phyloP scores from a whole-genome alignment of 305 asterid species.

The Ruellia speciosa region DNA sequence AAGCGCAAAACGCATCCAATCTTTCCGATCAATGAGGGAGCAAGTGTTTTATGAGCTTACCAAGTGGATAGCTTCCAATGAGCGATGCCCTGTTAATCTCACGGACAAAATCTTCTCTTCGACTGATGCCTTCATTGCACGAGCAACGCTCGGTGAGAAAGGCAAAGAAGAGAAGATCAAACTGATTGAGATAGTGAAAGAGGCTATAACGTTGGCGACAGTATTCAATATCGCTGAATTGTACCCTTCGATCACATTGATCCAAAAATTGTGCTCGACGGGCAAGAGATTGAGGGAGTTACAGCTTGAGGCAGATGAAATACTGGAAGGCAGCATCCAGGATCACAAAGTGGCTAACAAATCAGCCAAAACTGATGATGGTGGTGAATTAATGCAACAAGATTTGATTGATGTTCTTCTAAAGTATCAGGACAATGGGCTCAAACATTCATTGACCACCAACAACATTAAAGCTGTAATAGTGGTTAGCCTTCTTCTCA shows the following conservation, averaged over 20 bases:
- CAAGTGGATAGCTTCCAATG: background rate
- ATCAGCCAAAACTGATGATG: background rate
- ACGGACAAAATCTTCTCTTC: background rate
- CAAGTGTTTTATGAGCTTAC: background rate
- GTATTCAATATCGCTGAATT: background rate
- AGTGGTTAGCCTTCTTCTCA: background rate
- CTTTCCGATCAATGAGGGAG: conserved; percentile 2
- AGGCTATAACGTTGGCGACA: background rate
- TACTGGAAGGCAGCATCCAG: background rate
- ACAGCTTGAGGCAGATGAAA: background rate
- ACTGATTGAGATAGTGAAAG: background rate
- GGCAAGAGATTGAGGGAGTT: background rate
- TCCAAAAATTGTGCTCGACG: background rate
- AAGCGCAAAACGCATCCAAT: background rate
- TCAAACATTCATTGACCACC: background rate
- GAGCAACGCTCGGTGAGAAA: background rate
- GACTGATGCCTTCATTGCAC: background rate
- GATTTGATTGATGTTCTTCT: conserved; percentile 4
- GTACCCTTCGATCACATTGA: background rate
- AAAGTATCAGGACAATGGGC: background rate
- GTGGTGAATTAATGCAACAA: background rate
- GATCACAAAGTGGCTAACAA: background rate
- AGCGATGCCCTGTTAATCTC: background rate
- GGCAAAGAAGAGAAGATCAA: background rate
- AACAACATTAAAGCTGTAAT: conserved; percentile 1